Conservation (phyloP, 768 basidiomycete species). For the Tricholoma terreum region DNA sequence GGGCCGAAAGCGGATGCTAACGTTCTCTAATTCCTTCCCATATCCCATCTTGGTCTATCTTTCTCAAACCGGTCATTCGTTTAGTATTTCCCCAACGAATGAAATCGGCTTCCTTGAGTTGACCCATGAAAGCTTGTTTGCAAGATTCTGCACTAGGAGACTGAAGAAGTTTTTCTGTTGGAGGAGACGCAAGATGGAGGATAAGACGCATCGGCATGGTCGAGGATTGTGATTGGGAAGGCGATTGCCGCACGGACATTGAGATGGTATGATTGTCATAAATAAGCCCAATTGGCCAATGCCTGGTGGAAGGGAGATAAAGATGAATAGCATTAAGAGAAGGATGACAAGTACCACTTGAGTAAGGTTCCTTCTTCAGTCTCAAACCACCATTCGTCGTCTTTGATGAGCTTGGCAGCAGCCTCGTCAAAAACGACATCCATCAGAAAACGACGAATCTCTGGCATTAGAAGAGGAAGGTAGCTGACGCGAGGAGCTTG, state of each 20-base stretch:
- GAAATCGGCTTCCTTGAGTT: conserved; percentile 96
- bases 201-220: conserved; percentile 70
- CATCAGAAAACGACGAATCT: conserved; percentile 84
- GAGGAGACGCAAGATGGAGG: conserved; percentile 85
- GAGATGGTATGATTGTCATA: conserved; percentile 82
- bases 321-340: conserved; percentile 3
- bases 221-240: conserved; percentile 37
- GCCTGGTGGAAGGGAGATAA: conserved; percentile 52
- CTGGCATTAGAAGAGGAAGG: conserved; percentile 86
- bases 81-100: conserved; percentile 96
- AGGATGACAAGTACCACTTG: conserved; percentile 67
- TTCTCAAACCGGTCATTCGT: conserved; percentile 85
- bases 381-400: conserved; percentile 98
- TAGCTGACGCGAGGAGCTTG: conserved; percentile 93
- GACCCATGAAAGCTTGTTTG: conserved; percentile 93
- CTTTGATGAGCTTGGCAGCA: conserved; percentile 69
- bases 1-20: conserved; percentile 41
- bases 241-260: conserved; percentile 48
- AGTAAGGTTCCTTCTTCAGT: conserved; percentile 76
- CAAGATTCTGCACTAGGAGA: conserved; percentile 81
- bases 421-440: conserved; percentile 91
- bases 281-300: conserved; percentile 95
- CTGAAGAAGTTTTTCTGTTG: conserved; percentile 79
- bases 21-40: conserved; percentile 97
- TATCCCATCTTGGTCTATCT: conserved; percentile 90